Evolutionary conservation across 202 grass and related monocot genomes (phyloP).

Genomic region (Schoenoplectus triqueter): DNA sequence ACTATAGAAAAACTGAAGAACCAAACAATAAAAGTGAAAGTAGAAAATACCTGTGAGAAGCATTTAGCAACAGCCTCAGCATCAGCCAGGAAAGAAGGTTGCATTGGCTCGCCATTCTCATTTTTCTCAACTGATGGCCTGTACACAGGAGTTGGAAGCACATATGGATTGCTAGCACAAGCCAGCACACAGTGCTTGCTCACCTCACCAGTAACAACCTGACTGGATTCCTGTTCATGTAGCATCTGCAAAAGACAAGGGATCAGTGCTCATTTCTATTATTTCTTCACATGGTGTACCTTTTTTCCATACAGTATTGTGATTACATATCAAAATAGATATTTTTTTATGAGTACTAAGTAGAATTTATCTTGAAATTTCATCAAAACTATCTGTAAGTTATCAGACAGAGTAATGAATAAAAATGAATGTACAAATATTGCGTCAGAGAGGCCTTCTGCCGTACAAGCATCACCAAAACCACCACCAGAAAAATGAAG

Average conservation of each 20-base stretch:
- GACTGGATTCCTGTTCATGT: constrained; percentile 4
- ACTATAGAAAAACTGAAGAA: constrained; percentile 32
- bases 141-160: constrained; percentile 81
- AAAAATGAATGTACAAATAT: constrained; percentile 54
- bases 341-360: not conserved
- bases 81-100: constrained; percentile 68
- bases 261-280: not conserved
- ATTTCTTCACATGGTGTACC: not conserved
- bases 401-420: not conserved
- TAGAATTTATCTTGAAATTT: constrained; percentile 1
- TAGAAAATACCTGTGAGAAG: constrained; percentile 71
- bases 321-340: constrained; percentile 2
- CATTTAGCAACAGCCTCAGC: constrained; percentile 79
- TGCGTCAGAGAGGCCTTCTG: constrained; percentile 91
- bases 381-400: not conserved
- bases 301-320: not conserved
- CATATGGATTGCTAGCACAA: constrained; percentile 91
- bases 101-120: constrained; percentile 63
- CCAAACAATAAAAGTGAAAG: constrained; percentile 40
- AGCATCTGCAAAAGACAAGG: constrained; percentile 31
- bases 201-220: constrained; percentile 45
- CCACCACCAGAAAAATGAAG: constrained; percentile 83
- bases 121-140: constrained; percentile 58
- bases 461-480: constrained; percentile 79
- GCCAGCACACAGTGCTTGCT: constrained; percentile 95